These are phyloP conservation scores for Mycena alexandri DNA, from an alignment of 768 basidiomycete species.

Conservation along the genomic window DNA sequence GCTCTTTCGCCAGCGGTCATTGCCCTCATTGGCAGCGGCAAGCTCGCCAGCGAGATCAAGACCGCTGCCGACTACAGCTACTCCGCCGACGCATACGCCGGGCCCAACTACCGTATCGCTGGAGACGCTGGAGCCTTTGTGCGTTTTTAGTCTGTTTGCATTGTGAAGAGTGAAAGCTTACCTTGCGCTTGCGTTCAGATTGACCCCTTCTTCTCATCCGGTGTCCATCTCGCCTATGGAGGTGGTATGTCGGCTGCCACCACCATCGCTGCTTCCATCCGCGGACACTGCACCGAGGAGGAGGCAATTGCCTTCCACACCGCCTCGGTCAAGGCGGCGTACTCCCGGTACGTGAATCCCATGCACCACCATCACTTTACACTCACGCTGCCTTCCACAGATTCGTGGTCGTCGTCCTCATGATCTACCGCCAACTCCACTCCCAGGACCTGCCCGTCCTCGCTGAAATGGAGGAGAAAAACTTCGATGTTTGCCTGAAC, in stretches of 20 bases:
- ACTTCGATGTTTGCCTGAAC: constrained; percentile 64
- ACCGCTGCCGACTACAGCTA: constrained; percentile 53
- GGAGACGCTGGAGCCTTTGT: constrained; percentile 43
- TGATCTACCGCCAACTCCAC: constrained; percentile 63
- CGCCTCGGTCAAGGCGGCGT: constrained; percentile 47
- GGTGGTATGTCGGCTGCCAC: constrained; percentile 53
- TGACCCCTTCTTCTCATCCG: too few relatives aligned
- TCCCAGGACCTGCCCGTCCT: constrained; percentile 55
- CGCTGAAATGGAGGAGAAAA: constrained; percentile 60
- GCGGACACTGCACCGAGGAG: constrained; percentile 46
- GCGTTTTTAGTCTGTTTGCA: constrained; percentile 44
- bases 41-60: constrained; percentile 42
- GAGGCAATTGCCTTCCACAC: constrained; percentile 49
- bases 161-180: too few relatives aligned
- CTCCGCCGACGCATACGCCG: constrained; percentile 47
- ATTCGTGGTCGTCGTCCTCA: constrained; percentile 62
- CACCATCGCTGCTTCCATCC: constrained; percentile 49
- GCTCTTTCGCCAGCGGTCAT: constrained; percentile 43
- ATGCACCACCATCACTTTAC: not conserved
- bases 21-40: constrained; percentile 41
- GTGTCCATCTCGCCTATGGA: constrained; percentile 52
- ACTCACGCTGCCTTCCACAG: constrained; percentile 40
- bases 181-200: too few relatives aligned
- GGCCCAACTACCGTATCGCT: constrained; percentile 48
- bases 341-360: constrained; percentile 53